Conservation (phyloP, 306 rosid species). For the Vigna radiata region DNA sequence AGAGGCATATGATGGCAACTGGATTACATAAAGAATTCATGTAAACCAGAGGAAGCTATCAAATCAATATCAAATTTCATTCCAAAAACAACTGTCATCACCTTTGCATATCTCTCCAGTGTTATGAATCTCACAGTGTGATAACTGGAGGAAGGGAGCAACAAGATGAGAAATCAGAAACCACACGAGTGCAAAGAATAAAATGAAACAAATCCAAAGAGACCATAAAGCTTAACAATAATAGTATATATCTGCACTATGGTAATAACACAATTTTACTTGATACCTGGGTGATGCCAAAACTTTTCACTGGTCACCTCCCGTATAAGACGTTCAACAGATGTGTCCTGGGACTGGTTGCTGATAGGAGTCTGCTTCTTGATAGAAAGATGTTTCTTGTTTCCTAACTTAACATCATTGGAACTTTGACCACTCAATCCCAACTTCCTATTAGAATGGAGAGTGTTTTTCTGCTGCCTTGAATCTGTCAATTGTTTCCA, state of each 20-base stretch:
- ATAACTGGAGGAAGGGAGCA: slow-evolving; percentile 75
- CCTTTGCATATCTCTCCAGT: slow-evolving; percentile 73
- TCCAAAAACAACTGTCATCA: slow-evolving; percentile 71
- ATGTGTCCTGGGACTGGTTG: slow-evolving; percentile 76
- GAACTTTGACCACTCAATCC: slow-evolving; percentile 62
- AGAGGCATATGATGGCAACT: slow-evolving; percentile 62
- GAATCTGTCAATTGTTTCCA: slow-evolving; percentile 83
- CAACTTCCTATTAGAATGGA: slow-evolving; percentile 68
- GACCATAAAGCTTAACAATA: slow-evolving; percentile 30
- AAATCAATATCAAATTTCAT: slow-evolving; percentile 62
- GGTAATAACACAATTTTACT: slow-evolving; percentile 22
- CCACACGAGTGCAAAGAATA: slow-evolving; percentile 40
- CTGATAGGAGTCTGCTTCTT: slow-evolving; percentile 76
- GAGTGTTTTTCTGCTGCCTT: slow-evolving; percentile 72
- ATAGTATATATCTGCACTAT: slow-evolving; percentile 18
- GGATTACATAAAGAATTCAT: slow-evolving; percentile 64
- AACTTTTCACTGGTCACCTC: slow-evolving; percentile 97
- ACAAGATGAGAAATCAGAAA: slow-evolving; percentile 59
- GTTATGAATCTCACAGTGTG: slow-evolving; percentile 75
- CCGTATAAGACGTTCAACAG: slow-evolving; percentile 96
- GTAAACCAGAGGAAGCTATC: slow-evolving; percentile 58
- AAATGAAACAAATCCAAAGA: slow-evolving; percentile 34
- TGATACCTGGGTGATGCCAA: slow-evolving; percentile 97
- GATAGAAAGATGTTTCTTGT: slow-evolving; percentile 72
- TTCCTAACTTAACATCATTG: slow-evolving; percentile 68